Percentiles rank a stretch among this genome's conserved stretches.
These are phyloP conservation scores for Phytophthora citricola DNA, from an alignment of 352 stramenopile genomes.

Conservation along the genomic window DNA sequence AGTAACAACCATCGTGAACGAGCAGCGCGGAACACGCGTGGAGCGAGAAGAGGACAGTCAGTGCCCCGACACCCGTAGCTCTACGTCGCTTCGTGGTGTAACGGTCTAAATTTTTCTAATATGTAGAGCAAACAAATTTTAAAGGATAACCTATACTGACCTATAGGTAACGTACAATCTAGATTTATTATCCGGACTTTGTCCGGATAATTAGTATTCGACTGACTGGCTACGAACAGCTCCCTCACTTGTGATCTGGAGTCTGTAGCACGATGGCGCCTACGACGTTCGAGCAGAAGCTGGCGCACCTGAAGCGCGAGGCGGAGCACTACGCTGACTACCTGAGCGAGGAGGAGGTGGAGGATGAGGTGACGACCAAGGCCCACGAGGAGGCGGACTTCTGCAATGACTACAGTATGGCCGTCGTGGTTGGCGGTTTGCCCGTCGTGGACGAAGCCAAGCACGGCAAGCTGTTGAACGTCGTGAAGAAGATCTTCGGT, in stretches of 20 bases:
- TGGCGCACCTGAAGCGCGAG: conserved; percentile 73
- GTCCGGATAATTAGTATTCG: neutral
- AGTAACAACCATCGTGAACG: conserved; percentile 20
- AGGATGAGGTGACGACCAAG: conserved; percentile 66
- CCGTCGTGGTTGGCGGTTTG: conserved; percentile 82
- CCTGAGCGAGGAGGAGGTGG: conserved; percentile 80
- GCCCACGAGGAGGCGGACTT: conserved; percentile 83
- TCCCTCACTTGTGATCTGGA: too few species aligned
- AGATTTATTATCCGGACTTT: conserved; percentile 1
- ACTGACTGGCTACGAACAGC: conserved; percentile 15
- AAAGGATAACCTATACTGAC: neutral
- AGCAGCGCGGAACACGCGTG: conserved; percentile 18
- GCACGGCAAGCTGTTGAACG: conserved; percentile 84
- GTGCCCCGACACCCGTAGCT: neutral
- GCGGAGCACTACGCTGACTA: conserved; percentile 83
- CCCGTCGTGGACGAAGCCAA: conserved; percentile 79
- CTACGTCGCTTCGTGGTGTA: conserved; percentile 25
- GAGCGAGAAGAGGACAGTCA: conserved; percentile 28
- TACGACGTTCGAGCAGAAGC: conserved; percentile 80
- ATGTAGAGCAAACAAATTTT: neutral
- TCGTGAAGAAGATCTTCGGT: conserved; percentile 90
- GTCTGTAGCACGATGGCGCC: conserved; percentile 48
- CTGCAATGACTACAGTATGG: conserved; percentile 81
- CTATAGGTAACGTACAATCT: neutral
- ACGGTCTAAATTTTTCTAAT: conserved; percentile 8